Evolutionary conservation across 176 grass and related monocot genomes (phyloP).

Genomic region (Thalia dealbata): DNA sequence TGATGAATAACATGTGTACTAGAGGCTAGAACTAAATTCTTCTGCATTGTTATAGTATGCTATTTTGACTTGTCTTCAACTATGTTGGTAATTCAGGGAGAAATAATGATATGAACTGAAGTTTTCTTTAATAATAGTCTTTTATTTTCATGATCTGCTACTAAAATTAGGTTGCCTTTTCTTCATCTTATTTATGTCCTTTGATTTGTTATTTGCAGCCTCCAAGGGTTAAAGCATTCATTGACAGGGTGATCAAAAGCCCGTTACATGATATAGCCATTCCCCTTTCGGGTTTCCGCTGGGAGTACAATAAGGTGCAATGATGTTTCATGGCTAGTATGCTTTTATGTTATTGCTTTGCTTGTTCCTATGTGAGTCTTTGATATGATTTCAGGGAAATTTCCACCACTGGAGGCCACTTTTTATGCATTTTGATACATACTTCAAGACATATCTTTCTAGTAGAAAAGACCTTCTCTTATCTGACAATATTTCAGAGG

Average conservation of each 20-base stretch:
- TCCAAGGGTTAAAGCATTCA: constrained; percentile 94
- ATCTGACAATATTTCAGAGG: constrained; percentile 62
- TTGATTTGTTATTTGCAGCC: constrained; percentile 46
- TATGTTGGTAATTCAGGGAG: too few species aligned
- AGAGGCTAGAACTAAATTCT: too few species aligned
- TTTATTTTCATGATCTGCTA: neutral
- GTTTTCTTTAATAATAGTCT: neutral
- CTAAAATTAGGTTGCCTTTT: neutral
- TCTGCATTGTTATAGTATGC: too few species aligned
- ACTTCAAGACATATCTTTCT: constrained; percentile 89
- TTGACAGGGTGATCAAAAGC: constrained; percentile 86
- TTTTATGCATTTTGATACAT: constrained; percentile 89
- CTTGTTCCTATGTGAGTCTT: constrained; percentile 19
- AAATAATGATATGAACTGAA: neutral
- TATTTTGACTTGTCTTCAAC: too few species aligned
- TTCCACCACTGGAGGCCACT: constrained; percentile 98
- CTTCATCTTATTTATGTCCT: neutral
- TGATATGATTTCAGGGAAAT: constrained; percentile 60
- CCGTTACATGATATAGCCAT: constrained; percentile 96
- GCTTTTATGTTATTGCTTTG: neutral
- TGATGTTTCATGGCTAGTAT: neutral
- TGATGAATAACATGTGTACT: too few species aligned
- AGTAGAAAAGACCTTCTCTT: constrained; percentile 84
- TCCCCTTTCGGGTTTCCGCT: constrained; percentile 82
- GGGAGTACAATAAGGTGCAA: constrained; percentile 91